Percentiles rank a stretch among this genome's conserved stretches.
Conservation (phyloP, 2,329 filamentous ascomycete genomes). For the Pseudogymnoascus destructans region DNA sequence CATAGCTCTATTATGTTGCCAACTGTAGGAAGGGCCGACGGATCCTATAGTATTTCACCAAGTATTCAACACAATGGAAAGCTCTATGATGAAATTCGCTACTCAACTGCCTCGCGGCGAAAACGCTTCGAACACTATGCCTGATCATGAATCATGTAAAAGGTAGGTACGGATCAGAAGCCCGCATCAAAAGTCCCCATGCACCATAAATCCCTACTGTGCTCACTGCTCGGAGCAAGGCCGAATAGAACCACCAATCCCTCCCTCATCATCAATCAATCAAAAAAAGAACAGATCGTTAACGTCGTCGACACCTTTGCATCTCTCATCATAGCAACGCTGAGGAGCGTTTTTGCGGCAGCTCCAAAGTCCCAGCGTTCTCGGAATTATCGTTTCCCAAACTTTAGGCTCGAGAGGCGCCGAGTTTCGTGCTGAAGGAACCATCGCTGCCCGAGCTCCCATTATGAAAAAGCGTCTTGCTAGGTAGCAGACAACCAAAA, state of each 20-base stretch:
- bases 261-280: slow-evolving; percentile 7
- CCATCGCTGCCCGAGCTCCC: slow-evolving; percentile 3
- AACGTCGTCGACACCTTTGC: slow-evolving; percentile 6
- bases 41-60: neutral
- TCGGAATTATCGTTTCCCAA: slow-evolving; percentile 7
- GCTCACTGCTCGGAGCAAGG: neutral
- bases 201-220: slow-evolving; percentile 8
- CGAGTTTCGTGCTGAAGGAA: neutral
- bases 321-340: slow-evolving; percentile 6
- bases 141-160: slow-evolving; percentile 9
- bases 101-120: neutral
- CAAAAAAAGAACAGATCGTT: slow-evolving; percentile 9
- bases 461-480: neutral
- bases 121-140: slow-evolving; percentile 8
- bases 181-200: slow-evolving; percentile 3
- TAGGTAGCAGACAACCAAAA: slow-evolving; percentile 5
- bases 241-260: slow-evolving; percentile 1
- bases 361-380: slow-evolving; percentile 2
- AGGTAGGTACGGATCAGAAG: slow-evolving; percentile 6
- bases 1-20: neutral
- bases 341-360: neutral
- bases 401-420: neutral
- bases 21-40: neutral
- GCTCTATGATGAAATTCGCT: slow-evolving; percentile 7
- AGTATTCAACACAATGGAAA: neutral